These are phyloP conservation scores for Solanum hybrid DNA, from an alignment of 305 asterid species.

Conservation along the genomic window DNA sequence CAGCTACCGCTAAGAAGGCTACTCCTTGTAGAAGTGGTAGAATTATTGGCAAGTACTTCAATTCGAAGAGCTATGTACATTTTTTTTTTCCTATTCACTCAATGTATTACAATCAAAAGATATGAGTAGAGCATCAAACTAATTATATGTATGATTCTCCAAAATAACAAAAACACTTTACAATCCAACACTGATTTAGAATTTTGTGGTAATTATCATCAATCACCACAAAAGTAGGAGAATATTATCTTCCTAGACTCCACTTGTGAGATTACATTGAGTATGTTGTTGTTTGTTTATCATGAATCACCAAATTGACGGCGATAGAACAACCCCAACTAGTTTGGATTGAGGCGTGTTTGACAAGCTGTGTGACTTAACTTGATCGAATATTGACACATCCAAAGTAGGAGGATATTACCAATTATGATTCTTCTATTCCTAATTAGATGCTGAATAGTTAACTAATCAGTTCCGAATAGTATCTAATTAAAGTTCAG, in stretches of 20 bases:
- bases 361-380: background rate
- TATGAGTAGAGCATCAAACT: background rate
- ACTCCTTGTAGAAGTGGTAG: background rate
- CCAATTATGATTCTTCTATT: background rate
- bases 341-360: background rate
- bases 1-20: background rate
- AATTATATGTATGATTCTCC: background rate
- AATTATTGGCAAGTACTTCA: background rate
- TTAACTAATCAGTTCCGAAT: background rate
- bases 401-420: background rate
- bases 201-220: background rate
- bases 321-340: background rate
- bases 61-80: background rate
- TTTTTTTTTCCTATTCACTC: background rate
- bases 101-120: background rate
- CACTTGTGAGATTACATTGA: background rate
- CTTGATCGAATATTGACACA: background rate
- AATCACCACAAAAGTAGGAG: background rate
- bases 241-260: background rate
- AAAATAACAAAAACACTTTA: background rate
- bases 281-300: background rate
- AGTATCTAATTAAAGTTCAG: background rate
- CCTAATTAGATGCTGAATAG: background rate
- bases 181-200: background rate
- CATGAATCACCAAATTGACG: background rate